Conservation (phyloP, 2,329 filamentous ascomycete genomes). For the Cytospora chrysosperma region DNA sequence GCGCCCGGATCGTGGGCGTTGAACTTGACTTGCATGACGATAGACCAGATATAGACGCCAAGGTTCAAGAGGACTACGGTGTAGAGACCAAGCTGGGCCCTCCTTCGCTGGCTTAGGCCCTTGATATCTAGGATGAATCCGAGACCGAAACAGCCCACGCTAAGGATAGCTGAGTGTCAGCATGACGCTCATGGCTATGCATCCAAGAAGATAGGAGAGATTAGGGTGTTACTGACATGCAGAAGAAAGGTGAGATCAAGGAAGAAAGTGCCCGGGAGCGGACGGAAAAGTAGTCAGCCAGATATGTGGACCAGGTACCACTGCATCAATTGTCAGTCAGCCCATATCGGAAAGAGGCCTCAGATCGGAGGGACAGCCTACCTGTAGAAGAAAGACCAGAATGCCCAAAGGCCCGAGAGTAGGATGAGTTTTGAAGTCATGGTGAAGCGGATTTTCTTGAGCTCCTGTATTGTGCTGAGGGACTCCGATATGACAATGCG, state of each 20-base stretch:
- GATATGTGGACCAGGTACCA: constrained; percentile 46
- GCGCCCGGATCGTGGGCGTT: constrained; percentile 39
- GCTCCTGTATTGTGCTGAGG: constrained; percentile 39
- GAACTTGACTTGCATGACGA: constrained; percentile 46
- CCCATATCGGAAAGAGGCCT: fast-evolving
- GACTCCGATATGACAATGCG: constrained; percentile 42
- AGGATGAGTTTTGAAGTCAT: constrained; percentile 40
- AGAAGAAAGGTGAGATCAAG: constrained; percentile 48
- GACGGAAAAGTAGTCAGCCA: constrained; percentile 44
- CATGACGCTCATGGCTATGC: background rate
- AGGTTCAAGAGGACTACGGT: constrained; percentile 45
- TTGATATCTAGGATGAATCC: constrained; percentile 46
- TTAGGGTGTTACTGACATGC: constrained; percentile 38
- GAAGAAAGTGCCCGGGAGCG: constrained; percentile 45
- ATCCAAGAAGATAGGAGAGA: background rate
- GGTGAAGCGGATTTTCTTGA: constrained; percentile 40
- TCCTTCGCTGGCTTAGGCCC: constrained; percentile 40
- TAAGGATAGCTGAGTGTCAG: constrained; percentile 13
- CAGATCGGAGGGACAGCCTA: constrained; percentile 6
- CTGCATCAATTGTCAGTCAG: constrained; percentile 27
- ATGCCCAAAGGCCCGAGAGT: constrained; percentile 40
- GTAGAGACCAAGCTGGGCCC: constrained; percentile 46
- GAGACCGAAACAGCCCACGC: constrained; percentile 47
- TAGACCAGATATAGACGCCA: constrained; percentile 51
- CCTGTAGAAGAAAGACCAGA: constrained; percentile 48